phyloP scores from a whole-genome alignment of 441 rosid genomes.

The Mallotus repandus region DNA sequence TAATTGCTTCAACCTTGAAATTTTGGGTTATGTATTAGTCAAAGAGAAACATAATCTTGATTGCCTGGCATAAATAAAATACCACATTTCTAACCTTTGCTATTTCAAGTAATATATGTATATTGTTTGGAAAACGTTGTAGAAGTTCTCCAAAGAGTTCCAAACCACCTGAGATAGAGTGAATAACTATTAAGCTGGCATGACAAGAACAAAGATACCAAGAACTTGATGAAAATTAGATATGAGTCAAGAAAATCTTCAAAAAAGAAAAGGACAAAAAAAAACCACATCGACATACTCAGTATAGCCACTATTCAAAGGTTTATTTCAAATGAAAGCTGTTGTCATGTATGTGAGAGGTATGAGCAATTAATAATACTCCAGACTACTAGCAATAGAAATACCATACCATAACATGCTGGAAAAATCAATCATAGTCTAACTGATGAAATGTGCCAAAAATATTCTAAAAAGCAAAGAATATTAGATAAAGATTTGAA shows the following conservation, averaged over 20 bases:
- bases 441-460: background rate
- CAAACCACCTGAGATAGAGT: constrained; percentile 69
- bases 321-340: background rate
- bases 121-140: constrained; percentile 83
- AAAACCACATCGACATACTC: background rate
- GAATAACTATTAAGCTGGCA: constrained; percentile 15
- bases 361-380: background rate
- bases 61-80: background rate
- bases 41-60: constrained; percentile 14
- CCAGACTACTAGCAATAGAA: background rate
- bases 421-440: background rate
- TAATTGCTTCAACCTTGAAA: constrained; percentile 87
- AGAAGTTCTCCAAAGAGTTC: constrained; percentile 77
- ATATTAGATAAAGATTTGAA: background rate
- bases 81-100: constrained; percentile 65
- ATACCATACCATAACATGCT: background rate
- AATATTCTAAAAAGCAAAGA: background rate
- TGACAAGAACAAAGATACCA: constrained; percentile 2
- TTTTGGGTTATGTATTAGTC: constrained; percentile 26
- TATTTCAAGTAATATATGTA: constrained; percentile 85
- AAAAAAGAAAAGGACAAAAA: background rate
- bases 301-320: background rate
- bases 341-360: background rate
- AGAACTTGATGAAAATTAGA: background rate
- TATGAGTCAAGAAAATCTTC: background rate